Base-by-base conservation (phyloP, 495 filamentous ascomycete genomes). In the Penicillium turbatum region DNA sequence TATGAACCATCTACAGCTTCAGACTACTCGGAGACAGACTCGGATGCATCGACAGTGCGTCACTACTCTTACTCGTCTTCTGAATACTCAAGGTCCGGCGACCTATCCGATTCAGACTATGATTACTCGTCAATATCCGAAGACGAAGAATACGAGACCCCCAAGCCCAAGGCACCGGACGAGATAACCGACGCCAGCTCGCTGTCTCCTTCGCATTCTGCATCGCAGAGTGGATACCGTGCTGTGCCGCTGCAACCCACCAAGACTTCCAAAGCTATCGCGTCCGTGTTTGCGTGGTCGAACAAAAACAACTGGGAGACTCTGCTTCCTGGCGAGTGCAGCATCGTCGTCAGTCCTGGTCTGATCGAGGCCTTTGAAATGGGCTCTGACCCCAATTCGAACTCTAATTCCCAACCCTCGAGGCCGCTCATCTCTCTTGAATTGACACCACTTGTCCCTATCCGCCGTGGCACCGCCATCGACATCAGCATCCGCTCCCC, bases 401-500 rank as follows among this genome's bases (percentile, higher is more conserved):
- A 41, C 31, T 53, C 55, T 4, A 37, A 52, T n/a, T 60, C 72
- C 11, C 67, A 68, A 16, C 74, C 72, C 48, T 72, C 68, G 26
- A 73, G 77, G 3, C 89, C 90, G 3, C 73, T 96, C 1, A 72
- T 98, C 45, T 84, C 83, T 2, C 78, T 95, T 13, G 86, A 92
- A 59, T 80, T 99, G 13, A 96, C 91, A 1, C 93, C 93, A 0
- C 72, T 93, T 10, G 91, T 96, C 12, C 86, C 88, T 58, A 82
- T 97, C 38, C 85, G 92, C 55, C 84, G 89, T 41, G 91, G 91
- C 46, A 97, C 88, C 16, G 92, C 87, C 17, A 79, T 97, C 30
- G 93, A 99, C 65, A 90, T 99, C 45, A 92, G 92, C 43, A 90
- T 99, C 60, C 84, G 88, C 39, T 96, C 91, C 10, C 84, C 86